Percentiles rank a stretch among this genome's conserved stretches.
Conservation (phyloP, 108 stramenopile genomes). For the Pseudonitzschia delicatissima region DNA sequence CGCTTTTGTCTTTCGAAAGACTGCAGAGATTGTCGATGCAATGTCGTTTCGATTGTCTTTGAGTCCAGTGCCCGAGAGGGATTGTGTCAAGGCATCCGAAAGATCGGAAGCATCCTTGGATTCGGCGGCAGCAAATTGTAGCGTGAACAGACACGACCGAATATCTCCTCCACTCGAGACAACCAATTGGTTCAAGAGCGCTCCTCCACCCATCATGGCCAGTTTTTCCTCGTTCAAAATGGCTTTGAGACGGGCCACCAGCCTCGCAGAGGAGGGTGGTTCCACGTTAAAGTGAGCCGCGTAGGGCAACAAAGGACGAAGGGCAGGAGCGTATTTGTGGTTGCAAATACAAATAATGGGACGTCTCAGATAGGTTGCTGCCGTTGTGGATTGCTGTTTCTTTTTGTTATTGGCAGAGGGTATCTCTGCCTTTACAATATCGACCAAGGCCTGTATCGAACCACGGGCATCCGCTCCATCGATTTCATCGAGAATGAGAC, state of each 20-base stretch:
- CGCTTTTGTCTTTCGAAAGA: conserved; percentile 63
- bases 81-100: conserved; percentile 39
- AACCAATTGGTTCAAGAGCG: conserved; percentile 67
- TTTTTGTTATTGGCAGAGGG: conserved; percentile 33
- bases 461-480: conserved; percentile 94
- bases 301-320: conserved; percentile 89
- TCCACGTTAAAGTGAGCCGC: conserved; percentile 82
- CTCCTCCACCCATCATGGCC: conserved; percentile 43
- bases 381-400: conserved; percentile 23
- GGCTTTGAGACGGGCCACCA: conserved; percentile 80
- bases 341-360: conserved; percentile 98
- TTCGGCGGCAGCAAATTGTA: conserved; percentile 82
- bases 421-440: conserved; percentile 82
- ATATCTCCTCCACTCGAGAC: conserved; percentile 80
- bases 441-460: conserved; percentile 78
- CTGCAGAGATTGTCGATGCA: conserved; percentile 45
- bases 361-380: conserved; percentile 61
- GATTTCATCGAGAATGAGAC: conserved; percentile 94
- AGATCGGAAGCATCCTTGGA: conserved; percentile 38
- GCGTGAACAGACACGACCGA: conserved; percentile 88
- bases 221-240: conserved; percentile 69
- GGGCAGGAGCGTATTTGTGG: conserved; percentile 89
- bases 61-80: conserved; percentile 61
- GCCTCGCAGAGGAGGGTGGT: conserved; percentile 58
- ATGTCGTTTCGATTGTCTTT: conserved; percentile 79